These are phyloP conservation scores for Xylariales sp. DNA, from an alignment of 2,329 filamentous ascomycete species.

Conservation along the genomic window DNA sequence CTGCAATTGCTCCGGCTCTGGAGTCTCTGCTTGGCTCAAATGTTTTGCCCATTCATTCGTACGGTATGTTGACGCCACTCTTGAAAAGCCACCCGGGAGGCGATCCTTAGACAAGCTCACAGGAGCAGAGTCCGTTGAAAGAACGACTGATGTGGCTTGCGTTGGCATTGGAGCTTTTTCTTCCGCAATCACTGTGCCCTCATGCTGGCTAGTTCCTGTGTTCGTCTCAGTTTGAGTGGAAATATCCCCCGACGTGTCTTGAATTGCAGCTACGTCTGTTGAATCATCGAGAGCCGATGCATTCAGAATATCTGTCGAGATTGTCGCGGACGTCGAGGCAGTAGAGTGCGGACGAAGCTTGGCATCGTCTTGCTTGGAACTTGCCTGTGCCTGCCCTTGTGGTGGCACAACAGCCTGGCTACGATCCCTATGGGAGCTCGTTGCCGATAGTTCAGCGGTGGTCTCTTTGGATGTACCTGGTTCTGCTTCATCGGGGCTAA, in stretches of 20 bases:
- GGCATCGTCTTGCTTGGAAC: too few species aligned
- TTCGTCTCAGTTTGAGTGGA: constrained; percentile 12
- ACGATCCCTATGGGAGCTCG: constrained; percentile 6
- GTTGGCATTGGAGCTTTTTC: too few species aligned
- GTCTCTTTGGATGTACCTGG: constrained; percentile 30
- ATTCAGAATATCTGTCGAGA: constrained; percentile 22
- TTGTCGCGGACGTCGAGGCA: constrained; percentile 21
- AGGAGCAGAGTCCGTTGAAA: constrained; percentile 36
- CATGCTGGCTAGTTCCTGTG: constrained; percentile 11
- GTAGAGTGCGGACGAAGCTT: too few species aligned
- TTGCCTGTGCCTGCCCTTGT: neutral
- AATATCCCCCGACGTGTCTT: constrained; percentile 13
- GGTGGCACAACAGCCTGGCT: constrained; percentile 6
- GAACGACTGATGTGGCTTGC: constrained; percentile 14
- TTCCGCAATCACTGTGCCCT: too few species aligned
- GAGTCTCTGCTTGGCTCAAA: constrained; percentile 69
- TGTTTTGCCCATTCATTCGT: constrained; percentile 98
- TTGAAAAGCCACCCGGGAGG: constrained; percentile 69
- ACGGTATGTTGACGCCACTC: constrained; percentile 75
- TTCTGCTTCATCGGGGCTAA: constrained; percentile 19
- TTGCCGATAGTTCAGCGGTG: constrained; percentile 30
- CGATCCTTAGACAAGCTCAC: constrained; percentile 53
- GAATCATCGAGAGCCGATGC: constrained; percentile 11
- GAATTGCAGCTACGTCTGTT: constrained; percentile 13
- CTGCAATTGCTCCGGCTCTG: constrained; percentile 59